Conservation (phyloP, 257 asterid genomes). For the Penstemon davidsonii region DNA sequence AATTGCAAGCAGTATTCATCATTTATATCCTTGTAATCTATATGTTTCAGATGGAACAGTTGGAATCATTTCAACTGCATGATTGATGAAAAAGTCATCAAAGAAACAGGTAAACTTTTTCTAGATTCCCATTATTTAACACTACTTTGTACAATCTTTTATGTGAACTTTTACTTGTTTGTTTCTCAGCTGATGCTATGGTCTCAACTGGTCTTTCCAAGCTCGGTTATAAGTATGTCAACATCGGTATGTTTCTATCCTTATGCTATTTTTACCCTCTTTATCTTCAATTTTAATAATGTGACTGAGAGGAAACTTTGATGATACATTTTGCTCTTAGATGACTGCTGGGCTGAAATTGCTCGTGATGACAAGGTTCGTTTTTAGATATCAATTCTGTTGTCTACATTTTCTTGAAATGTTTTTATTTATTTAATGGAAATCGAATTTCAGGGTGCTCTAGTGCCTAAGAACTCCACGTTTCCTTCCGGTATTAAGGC, state of each 20-base stretch:
- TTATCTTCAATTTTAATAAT: background rate
- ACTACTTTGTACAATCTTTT: background rate
- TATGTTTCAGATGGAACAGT: conserved; percentile 74
- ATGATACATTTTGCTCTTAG: conserved; percentile 34
- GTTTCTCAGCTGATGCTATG: conserved; percentile 77
- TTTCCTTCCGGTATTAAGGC: conserved; percentile 98
- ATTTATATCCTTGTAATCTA: background rate
- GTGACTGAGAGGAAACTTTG: conserved; percentile 11
- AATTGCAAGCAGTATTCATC: background rate
- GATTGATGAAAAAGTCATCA: conserved; percentile 66
- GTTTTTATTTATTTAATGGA: background rate
- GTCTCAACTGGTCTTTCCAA: conserved; percentile 87
- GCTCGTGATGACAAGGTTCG: conserved; percentile 60
- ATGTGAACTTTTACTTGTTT: background rate
- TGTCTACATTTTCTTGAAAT: background rate
- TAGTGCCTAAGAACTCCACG: conserved; percentile 69
- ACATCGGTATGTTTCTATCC: conserved; percentile 57
- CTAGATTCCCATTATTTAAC: background rate
- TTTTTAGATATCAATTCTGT: background rate
- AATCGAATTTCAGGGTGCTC: conserved; percentile 55
- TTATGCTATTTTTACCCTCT: background rate
- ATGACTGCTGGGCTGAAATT: conserved; percentile 91
- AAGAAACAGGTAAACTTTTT: conserved; percentile 58
- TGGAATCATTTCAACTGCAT: conserved; percentile 84
- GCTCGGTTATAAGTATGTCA: conserved; percentile 79